Evolutionary conservation across 2,329 filamentous ascomycete species (phyloP).

Genomic region (Xylariaceae sp.): DNA sequence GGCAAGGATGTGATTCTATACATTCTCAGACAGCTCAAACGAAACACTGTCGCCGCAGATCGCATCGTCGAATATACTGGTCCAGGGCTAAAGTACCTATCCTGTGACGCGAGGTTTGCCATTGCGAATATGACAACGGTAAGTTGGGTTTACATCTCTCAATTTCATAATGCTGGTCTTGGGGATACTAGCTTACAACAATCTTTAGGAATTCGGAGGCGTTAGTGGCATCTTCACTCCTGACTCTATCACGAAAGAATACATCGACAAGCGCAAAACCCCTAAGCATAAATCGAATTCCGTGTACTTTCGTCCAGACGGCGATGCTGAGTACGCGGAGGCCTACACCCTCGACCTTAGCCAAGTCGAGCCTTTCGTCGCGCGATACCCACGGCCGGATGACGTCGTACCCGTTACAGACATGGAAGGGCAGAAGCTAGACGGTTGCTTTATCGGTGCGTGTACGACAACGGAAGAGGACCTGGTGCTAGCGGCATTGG

Average conservation of each 20-base stretch:
- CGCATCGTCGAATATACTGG: slow-evolving; percentile 53
- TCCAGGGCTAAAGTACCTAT: slow-evolving; percentile 46
- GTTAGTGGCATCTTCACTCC: slow-evolving; percentile 51
- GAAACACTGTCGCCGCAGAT: slow-evolving; percentile 52
- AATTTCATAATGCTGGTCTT: too few species aligned
- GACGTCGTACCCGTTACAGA: slow-evolving; percentile 49
- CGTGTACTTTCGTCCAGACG: slow-evolving; percentile 49
- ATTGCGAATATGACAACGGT: slow-evolving; percentile 53
- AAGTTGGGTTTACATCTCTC: not conserved
- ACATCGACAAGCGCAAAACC: slow-evolving; percentile 43
- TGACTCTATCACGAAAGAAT: slow-evolving; percentile 45
- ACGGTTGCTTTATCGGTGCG: slow-evolving; percentile 54
- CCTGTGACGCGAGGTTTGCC: slow-evolving; percentile 52
- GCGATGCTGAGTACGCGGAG: slow-evolving; percentile 46
- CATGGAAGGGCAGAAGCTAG: slow-evolving; percentile 41
- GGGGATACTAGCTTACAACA: too few species aligned
- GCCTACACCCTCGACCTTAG: slow-evolving; percentile 46
- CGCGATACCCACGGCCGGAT: slow-evolving; percentile 50
- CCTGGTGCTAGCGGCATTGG: slow-evolving; percentile 38
- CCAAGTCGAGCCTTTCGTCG: slow-evolving; percentile 46
- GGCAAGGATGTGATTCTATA: slow-evolving; percentile 55
- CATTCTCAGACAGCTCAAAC: slow-evolving; percentile 49
- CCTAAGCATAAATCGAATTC: slow-evolving; percentile 41
- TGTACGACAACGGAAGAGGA: slow-evolving; percentile 55
- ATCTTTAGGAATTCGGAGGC: slow-evolving; percentile 48